These are phyloP conservation scores for Meyerozyma sp. DNA, from an alignment of 1,139 yeast genomes.

Conservation along the genomic window DNA sequence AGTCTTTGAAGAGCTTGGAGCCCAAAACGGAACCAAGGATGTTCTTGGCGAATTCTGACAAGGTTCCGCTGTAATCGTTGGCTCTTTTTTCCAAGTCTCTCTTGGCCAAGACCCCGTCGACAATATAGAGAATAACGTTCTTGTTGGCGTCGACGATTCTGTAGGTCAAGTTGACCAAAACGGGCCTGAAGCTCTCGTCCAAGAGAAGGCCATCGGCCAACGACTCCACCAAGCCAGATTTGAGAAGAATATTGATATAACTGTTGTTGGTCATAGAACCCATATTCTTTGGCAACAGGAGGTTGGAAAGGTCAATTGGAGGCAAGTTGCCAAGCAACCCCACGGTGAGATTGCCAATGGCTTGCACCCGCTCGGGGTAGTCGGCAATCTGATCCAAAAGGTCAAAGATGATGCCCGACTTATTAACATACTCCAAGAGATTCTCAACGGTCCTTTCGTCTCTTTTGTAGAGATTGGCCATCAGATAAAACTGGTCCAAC, in stretches of 20 bases:
- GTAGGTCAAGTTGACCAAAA: constrained; percentile 29
- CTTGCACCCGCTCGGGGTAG: constrained; percentile 22
- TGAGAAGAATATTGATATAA: constrained; percentile 17
- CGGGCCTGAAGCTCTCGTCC: constrained; percentile 31
- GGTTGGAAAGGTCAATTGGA: constrained; percentile 3
- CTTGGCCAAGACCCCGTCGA: constrained; percentile 20
- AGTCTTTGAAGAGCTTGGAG: constrained; percentile 21
- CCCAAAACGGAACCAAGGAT: constrained; percentile 23
- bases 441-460: constrained; percentile 18
- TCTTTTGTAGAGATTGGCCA: constrained; percentile 8
- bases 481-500: constrained; percentile 1
- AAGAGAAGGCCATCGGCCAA: constrained; percentile 32
- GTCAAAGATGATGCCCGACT: constrained; percentile 32
- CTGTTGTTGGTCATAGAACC: constrained; percentile 22
- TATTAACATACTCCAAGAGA: constrained; percentile 24
- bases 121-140: constrained; percentile 19
- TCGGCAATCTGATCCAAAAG: constrained; percentile 33
- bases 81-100: constrained; percentile 18
- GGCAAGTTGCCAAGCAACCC: constrained; percentile 7
- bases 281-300: constrained; percentile 5
- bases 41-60: constrained; percentile 26
- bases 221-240: constrained; percentile 33
- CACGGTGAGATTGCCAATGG: constrained; percentile 27
- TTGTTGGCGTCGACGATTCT: constrained; percentile 28
- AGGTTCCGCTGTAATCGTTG: constrained; percentile 15